Percentiles rank a stretch among this genome's conserved stretches.
phyloP scores from a whole-genome alignment of 768 basidiomycete genomes.

The Erythrobasidium yunnanense region DNA sequence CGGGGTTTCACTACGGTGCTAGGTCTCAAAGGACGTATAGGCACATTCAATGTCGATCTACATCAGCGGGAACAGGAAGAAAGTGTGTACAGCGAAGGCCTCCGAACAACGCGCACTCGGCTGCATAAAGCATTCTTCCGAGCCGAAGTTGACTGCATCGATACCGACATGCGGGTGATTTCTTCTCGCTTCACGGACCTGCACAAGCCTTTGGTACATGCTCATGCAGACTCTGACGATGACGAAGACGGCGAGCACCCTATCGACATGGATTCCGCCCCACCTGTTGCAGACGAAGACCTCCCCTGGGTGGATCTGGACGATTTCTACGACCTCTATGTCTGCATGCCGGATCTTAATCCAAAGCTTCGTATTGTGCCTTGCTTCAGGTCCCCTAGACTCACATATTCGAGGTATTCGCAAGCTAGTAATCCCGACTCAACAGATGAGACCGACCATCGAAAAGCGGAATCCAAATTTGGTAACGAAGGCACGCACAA shows the following conservation, averaged over 20 bases:
- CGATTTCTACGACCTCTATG: conserved; percentile 73
- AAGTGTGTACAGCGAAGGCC: conserved; percentile 50
- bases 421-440: conserved; percentile 24
- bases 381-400: conserved; percentile 64
- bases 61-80: conserved; percentile 84
- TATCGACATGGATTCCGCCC: background rate
- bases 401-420: conserved; percentile 55
- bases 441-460: background rate
- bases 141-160: conserved; percentile 68
- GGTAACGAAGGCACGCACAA: conserved; percentile 71
- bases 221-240: conserved; percentile 44
- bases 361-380: conserved; percentile 62
- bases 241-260: conserved; percentile 35
- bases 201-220: conserved; percentile 47
- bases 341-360: conserved; percentile 48
- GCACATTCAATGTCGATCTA: conserved; percentile 73
- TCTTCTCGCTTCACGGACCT: conserved; percentile 67
- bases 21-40: conserved; percentile 73
- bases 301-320: conserved; percentile 59
- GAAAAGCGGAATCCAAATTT: conserved; percentile 52
- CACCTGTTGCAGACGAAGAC: conserved; percentile 30
- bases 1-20: conserved; percentile 67
- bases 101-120: conserved; percentile 51
- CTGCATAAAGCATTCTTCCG: conserved; percentile 77
- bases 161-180: conserved; percentile 64